These are phyloP conservation scores for Bryum argenteum DNA, from an alignment of 225 moss, liverwort and hornwort genomes.

Conservation along the genomic window DNA sequence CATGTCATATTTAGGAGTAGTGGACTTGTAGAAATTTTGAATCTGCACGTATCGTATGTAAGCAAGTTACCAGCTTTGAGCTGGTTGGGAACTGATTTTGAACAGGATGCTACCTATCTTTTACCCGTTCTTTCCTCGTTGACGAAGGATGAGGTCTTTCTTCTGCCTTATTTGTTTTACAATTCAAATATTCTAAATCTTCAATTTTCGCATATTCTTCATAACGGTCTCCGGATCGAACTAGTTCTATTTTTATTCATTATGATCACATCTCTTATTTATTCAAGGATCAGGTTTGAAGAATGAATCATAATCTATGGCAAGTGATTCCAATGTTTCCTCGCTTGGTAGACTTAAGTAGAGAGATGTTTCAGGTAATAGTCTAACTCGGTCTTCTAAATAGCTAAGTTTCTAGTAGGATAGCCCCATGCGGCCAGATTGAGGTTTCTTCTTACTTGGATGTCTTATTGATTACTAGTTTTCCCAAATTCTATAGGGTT, in stretches of 20 bases:
- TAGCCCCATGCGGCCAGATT: constrained; percentile 5
- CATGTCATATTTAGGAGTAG: not conserved
- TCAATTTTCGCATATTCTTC: constrained; percentile 1
- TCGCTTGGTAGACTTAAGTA: constrained; percentile 89
- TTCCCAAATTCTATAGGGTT: constrained; percentile 62
- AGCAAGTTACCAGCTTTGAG: constrained; percentile 12
- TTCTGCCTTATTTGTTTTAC: constrained; percentile 13
- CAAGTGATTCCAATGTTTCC: constrained; percentile 97
- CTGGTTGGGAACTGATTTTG: constrained; percentile 37
- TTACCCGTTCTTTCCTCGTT: constrained; percentile 97
- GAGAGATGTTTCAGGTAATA: constrained; percentile 89
- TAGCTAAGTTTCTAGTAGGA: not conserved
- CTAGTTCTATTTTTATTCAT: constrained; percentile 1
- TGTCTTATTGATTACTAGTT: not conserved
- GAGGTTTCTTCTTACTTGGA: constrained; percentile 2
- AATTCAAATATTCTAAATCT: not conserved
- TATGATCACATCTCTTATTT: constrained; percentile 2
- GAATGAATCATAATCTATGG: constrained; percentile 19
- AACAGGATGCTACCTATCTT: constrained; percentile 94
- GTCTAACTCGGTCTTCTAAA: constrained; percentile 7
- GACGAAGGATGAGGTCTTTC: constrained; percentile 90
- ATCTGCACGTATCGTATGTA: constrained; percentile 10
- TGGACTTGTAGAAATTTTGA: not conserved
- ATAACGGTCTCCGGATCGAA: not conserved
- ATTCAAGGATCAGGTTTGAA: constrained; percentile 17